These are phyloP conservation scores for Narthecium ossifragum DNA, from an alignment of 106 monocot genomes.

Conservation along the genomic window DNA sequence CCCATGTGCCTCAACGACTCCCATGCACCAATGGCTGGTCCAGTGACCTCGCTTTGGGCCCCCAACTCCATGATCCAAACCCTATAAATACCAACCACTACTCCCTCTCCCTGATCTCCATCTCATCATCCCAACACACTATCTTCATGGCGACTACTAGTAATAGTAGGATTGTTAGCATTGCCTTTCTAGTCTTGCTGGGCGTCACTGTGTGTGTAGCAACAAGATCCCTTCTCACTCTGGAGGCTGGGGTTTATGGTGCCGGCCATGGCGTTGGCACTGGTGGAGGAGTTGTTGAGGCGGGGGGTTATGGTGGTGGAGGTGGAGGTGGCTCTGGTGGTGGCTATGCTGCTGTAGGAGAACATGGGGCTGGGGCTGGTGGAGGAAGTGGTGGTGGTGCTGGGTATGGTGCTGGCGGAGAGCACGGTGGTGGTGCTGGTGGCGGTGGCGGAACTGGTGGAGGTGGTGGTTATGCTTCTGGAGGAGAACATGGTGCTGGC, in stretches of 20 bases:
- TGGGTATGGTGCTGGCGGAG: constrained; percentile 3
- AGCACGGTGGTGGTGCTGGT: constrained; percentile 1
- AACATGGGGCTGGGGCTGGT: constrained; percentile 8
- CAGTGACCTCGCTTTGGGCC: not conserved
- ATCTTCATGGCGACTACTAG: constrained; percentile 1
- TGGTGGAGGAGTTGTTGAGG: constrained; percentile 2
- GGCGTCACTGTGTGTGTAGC: constrained; percentile 21
- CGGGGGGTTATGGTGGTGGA: not conserved
- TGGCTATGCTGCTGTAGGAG: constrained; percentile 10
- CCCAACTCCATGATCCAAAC: not conserved
- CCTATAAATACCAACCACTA: constrained; percentile 14
- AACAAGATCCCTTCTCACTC: constrained; percentile 13
- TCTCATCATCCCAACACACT: not conserved
- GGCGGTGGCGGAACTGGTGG: constrained; percentile 6
- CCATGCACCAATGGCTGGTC: not conserved
- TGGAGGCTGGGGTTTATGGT: constrained; percentile 5
- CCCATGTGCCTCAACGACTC: not conserved
- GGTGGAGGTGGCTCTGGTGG: constrained; percentile 1
- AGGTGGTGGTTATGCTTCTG: not conserved
- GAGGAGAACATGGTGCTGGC: constrained; percentile 2
- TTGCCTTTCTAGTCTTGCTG: constrained; percentile 11
- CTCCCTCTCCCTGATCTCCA: not conserved
- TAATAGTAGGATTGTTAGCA: not conserved
- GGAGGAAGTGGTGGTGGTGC: constrained; percentile 8
- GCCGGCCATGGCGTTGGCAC: constrained; percentile 8